A percentile compares a stretch with the other conserved stretches of the same genome.
These are phyloP conservation scores for Suillus hirtellus DNA, from an alignment of 768 basidiomycete species.

Conservation along the genomic window DNA sequence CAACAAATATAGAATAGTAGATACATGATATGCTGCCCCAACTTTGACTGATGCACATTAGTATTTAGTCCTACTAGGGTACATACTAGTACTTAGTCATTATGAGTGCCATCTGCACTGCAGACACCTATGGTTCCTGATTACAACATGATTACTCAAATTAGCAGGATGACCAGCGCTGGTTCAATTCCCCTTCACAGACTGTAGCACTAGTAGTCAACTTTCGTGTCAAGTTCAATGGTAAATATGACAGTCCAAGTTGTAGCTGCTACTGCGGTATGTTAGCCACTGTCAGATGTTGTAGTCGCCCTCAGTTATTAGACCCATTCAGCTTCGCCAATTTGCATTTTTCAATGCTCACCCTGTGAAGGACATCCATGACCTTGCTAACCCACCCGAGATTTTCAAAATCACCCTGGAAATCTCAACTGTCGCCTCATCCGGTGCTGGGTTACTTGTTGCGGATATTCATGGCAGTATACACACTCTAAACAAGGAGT, in stretches of 20 bases:
- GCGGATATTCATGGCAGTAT: constrained; percentile 87
- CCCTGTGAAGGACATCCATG: constrained; percentile 76
- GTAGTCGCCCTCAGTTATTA: constrained; percentile 11
- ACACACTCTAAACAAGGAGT: constrained; percentile 73
- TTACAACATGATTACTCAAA: background rate
- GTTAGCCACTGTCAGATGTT: background rate
- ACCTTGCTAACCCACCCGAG: constrained; percentile 72
- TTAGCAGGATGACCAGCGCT: background rate
- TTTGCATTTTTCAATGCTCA: constrained; percentile 87
- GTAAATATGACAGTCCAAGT: background rate
- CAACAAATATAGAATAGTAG: background rate
- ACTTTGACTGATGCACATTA: background rate
- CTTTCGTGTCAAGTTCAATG: background rate
- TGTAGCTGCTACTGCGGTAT: constrained; percentile 22
- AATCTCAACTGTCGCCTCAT: constrained; percentile 68
- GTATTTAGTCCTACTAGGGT: background rate
- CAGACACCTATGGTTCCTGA: no score
- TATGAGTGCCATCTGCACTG: no score
- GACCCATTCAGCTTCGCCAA: constrained; percentile 70
- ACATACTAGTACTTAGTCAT: no score
- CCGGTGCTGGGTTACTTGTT: constrained; percentile 67
- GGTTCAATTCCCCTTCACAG: background rate
- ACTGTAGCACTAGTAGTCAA: no score
- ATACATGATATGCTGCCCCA: background rate
- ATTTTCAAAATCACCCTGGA: constrained; percentile 76